phyloP scores from a whole-genome alignment of 306 rosid species.

The Trichosanthes truncata region DNA sequence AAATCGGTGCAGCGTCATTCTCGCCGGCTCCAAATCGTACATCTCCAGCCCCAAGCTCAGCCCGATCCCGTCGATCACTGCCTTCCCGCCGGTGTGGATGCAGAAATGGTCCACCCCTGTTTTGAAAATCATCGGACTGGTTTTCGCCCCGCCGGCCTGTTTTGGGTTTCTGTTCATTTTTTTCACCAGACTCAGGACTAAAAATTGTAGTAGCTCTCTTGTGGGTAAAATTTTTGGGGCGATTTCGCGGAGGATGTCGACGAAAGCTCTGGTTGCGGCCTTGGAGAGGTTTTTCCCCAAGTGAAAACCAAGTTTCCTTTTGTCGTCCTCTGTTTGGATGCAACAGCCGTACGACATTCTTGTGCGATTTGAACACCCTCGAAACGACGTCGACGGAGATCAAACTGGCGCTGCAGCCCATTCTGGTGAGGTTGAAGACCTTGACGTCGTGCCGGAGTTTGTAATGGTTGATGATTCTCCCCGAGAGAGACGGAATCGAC shows the following conservation, averaged over 20 bases:
- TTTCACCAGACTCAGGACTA: neutral
- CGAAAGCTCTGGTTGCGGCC: constrained; percentile 77
- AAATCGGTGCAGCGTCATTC: constrained; percentile 15
- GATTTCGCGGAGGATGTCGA: constrained; percentile 54
- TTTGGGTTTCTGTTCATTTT: neutral
- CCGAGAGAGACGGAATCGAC: constrained; percentile 43
- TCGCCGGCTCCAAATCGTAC: constrained; percentile 12
- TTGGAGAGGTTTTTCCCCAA: constrained; percentile 63
- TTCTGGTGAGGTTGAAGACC: constrained; percentile 67
- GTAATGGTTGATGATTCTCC: constrained; percentile 53
- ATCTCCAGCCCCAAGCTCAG: neutral
- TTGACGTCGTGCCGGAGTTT: constrained; percentile 62
- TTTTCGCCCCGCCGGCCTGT: neutral
- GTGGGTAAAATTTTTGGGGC: constrained; percentile 64
- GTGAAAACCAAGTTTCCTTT: constrained; percentile 48
- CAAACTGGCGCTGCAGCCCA: constrained; percentile 91
- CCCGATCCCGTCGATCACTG: constrained; percentile 14
- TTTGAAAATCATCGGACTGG: constrained; percentile 2
- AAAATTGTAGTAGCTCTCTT: constrained; percentile 48
- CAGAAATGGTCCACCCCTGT: constrained; percentile 21
- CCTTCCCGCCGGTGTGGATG: constrained; percentile 16
- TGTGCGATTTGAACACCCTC: constrained; percentile 39
- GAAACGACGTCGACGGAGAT: constrained; percentile 50
- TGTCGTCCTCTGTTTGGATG: constrained; percentile 54
- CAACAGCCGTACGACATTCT: constrained; percentile 60